A percentile compares a stretch with the other conserved stretches of the same genome.
Conservation (phyloP, 495 filamentous ascomycete genomes). For the Pyrenula massariospora region DNA sequence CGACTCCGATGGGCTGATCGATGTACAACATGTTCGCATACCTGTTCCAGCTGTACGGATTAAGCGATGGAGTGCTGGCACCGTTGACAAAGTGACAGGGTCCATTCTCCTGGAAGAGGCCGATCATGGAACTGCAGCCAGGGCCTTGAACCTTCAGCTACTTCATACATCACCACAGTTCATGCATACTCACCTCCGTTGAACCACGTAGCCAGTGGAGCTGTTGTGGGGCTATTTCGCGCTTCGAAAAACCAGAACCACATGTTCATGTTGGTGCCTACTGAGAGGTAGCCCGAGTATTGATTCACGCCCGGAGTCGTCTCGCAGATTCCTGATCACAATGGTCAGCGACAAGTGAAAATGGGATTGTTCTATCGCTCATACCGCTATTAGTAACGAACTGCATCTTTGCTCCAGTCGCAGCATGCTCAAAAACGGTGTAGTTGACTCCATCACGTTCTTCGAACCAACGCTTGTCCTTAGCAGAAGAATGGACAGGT, state of each 20-base stretch:
- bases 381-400: slow-evolving; percentile 41
- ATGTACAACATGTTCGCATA: slow-evolving; percentile 49
- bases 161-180: not conserved
- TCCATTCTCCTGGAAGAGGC: slow-evolving; percentile 44
- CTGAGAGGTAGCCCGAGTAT: slow-evolving; percentile 43
- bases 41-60: slow-evolving; percentile 50
- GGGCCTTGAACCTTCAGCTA: slow-evolving; percentile 15
- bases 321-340: slow-evolving; percentile 45
- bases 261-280: slow-evolving; percentile 42
- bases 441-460: slow-evolving; percentile 30
- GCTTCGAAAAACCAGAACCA: slow-evolving; percentile 47
- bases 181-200: slow-evolving; percentile 28
- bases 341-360: too few relatives aligned
- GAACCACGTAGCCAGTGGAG: slow-evolving; percentile 41
- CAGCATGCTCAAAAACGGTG: slow-evolving; percentile 40
- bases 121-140: slow-evolving; percentile 41
- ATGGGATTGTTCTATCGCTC: too few relatives aligned
- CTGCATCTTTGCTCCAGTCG: slow-evolving; percentile 35
- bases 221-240: slow-evolving; percentile 32
- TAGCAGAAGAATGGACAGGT: not conserved
- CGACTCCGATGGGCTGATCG: slow-evolving; percentile 41
- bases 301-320: slow-evolving; percentile 42
- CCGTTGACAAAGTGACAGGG: slow-evolving; percentile 42
- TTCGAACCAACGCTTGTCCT: slow-evolving; percentile 26
- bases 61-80: slow-evolving; percentile 30